phyloP scores from a whole-genome alignment of 106 monocot species.

The Acanthochlamys bracteata region DNA sequence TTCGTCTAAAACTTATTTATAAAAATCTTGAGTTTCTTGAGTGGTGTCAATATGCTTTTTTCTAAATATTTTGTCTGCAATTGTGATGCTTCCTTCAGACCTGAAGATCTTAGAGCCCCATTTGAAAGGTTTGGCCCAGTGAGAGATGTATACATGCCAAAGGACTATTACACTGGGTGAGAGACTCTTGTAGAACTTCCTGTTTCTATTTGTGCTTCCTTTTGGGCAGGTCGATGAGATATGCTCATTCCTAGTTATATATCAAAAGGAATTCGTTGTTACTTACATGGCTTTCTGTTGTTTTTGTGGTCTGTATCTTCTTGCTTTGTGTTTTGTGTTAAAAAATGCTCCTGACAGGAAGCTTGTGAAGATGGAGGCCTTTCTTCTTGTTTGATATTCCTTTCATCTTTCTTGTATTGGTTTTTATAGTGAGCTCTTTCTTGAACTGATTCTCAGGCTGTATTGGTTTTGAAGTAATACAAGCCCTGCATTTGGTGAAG shows the following conservation, averaged over 20 bases:
- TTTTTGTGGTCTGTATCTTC: neutral
- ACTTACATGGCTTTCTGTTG: neutral
- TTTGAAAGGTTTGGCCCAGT: constrained; percentile 73
- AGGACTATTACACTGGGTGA: constrained; percentile 63
- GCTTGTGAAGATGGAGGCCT: neutral
- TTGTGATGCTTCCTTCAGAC: no score
- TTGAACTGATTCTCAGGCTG: constrained; percentile 67
- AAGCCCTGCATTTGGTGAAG: constrained; percentile 69
- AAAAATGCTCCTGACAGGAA: neutral
- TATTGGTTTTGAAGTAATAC: constrained; percentile 62
- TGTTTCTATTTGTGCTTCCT: no score
- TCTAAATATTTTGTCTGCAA: no score
- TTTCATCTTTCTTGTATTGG: constrained; percentile 9
- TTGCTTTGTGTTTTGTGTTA: neutral
- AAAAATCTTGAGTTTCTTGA: no score
- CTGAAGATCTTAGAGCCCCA: constrained; percentile 51
- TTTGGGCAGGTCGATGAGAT: no score
- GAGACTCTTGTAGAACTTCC: no score
- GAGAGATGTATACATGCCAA: constrained; percentile 66
- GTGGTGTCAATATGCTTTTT: no score
- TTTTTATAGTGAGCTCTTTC: constrained; percentile 43
- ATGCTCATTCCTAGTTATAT: no score
- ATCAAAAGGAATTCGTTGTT: neutral
- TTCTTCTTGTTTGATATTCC: constrained; percentile 12
- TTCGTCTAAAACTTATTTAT: no score